Percentiles rank a stretch among this genome's conserved stretches.
Conservation (phyloP, 352 stramenopile species). For the Globisporangium apiculatum region DNA sequence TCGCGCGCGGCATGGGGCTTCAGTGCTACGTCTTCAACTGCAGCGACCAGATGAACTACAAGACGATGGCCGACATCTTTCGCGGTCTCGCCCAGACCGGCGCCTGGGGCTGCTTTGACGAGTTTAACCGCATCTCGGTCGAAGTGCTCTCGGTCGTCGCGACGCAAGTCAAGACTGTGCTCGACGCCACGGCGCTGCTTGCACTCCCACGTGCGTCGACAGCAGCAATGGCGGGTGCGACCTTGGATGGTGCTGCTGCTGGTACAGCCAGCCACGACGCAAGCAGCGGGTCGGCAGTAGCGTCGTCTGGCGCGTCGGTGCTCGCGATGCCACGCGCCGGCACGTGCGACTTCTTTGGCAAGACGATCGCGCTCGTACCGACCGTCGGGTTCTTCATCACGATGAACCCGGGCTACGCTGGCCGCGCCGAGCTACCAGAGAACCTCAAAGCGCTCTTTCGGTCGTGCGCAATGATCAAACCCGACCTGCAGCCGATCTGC, state of each 20-base stretch:
- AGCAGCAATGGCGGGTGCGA: conserved; percentile 11
- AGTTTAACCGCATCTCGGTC: conserved; percentile 96
- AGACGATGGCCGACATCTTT: conserved; percentile 96
- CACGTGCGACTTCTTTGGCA: conserved; percentile 88
- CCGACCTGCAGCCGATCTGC: conserved; percentile 88
- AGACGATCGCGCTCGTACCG: conserved; percentile 73
- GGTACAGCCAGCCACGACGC: conserved; percentile 6
- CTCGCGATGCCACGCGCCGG: conserved; percentile 35
- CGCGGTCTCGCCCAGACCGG: conserved; percentile 91
- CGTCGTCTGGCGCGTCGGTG: conserved; percentile 7
- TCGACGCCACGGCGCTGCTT: conserved; percentile 73
- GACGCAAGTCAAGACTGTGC: conserved; percentile 96
- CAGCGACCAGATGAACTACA: conserved; percentile 92
- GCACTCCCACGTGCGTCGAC: conserved; percentile 11
- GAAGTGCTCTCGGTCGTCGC: conserved; percentile 95
- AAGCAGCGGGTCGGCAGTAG: background rate
- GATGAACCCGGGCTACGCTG: conserved; percentile 92
- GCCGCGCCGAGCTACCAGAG: conserved; percentile 87
- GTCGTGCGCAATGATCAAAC: conserved; percentile 90
- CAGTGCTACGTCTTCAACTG: conserved; percentile 88
- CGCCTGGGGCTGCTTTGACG: conserved; percentile 95
- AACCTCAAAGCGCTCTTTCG: conserved; percentile 92
- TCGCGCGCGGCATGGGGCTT: conserved; percentile 65
- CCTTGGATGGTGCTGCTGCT: background rate
- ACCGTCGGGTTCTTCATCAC: conserved; percentile 92